A percentile compares a stretch with the other conserved stretches of the same genome.
Conservation (phyloP, 768 basidiomycete species). For the Collybia nuda region DNA sequence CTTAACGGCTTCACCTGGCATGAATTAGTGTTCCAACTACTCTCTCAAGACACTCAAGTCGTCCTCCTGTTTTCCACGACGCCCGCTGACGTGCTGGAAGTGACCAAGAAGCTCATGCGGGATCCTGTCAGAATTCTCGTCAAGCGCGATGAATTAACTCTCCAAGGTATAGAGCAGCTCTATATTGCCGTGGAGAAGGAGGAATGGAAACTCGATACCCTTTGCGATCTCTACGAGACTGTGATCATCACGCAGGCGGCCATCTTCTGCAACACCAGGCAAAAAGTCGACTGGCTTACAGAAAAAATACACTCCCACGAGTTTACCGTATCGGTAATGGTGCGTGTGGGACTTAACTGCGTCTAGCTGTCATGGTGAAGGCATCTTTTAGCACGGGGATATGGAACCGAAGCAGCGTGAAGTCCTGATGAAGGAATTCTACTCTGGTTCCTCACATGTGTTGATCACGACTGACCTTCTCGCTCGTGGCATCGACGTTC, state of each 20-base stretch:
- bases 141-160: constrained; percentile 94
- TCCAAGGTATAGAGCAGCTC: constrained; percentile 98
- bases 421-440: constrained; percentile 98
- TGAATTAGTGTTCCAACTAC: constrained; percentile 80
- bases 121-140: constrained; percentile 94
- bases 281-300: constrained; percentile 99
- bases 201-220: constrained; percentile 98
- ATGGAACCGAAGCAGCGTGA: constrained; percentile 98
- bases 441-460: constrained; percentile 94
- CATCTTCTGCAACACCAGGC: constrained; percentile 98
- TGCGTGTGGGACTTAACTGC: constrained; percentile 31
- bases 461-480: constrained; percentile 97
- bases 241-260: constrained; percentile 98
- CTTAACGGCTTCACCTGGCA: background rate
- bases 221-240: constrained; percentile 97
- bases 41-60: constrained; percentile 97
- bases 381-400: constrained; percentile 76
- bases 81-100: constrained; percentile 93
- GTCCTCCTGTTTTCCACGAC: constrained; percentile 95
- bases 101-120: constrained; percentile 98
- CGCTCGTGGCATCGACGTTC: no score
- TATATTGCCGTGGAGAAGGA: constrained; percentile 99
- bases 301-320: constrained; percentile 96
- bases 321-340: constrained; percentile 97
- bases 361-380: constrained; percentile 11